phyloP scores from a whole-genome alignment of 768 basidiomycete genomes.

The Boletus vermiculosoides region DNA sequence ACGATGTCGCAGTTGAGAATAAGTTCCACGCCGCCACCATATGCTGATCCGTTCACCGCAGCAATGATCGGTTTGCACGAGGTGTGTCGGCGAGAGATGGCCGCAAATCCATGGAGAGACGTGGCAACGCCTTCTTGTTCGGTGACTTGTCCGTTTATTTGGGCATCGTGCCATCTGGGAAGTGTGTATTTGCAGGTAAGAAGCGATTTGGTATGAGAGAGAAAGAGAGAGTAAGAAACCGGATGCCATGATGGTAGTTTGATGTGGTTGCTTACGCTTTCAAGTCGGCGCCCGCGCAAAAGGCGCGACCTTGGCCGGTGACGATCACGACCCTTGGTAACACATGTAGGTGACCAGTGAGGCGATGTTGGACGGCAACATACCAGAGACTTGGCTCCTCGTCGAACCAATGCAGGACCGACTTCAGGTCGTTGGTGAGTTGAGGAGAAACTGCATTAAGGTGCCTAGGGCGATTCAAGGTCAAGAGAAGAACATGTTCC shows the following conservation, averaged over 20 bases:
- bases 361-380: constrained; percentile 13
- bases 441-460: constrained; percentile 73
- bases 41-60: constrained; percentile 73
- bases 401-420: constrained; percentile 71
- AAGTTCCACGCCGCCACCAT: constrained; percentile 66
- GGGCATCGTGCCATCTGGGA: constrained; percentile 58
- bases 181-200: not conserved
- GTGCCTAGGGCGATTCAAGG: constrained; percentile 64
- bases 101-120: constrained; percentile 63
- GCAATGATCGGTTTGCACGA: constrained; percentile 76
- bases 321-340: constrained; percentile 64
- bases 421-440: constrained; percentile 52
- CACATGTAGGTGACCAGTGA: not conserved
- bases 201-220: not conserved
- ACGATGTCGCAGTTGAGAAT: constrained; percentile 78
- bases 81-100: constrained; percentile 62
- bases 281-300: constrained; percentile 81
- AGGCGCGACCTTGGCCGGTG: constrained; percentile 69
- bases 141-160: constrained; percentile 41
- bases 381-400: constrained; percentile 71
- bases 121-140: constrained; percentile 44
- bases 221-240: not conserved
- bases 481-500: constrained; percentile 53
- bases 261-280: constrained; percentile 50
- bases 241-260: constrained; percentile 1